Base-by-base conservation (phyloP, 2,329 filamentous ascomycete species). In the Colletotrichum gigasporum region DNA sequence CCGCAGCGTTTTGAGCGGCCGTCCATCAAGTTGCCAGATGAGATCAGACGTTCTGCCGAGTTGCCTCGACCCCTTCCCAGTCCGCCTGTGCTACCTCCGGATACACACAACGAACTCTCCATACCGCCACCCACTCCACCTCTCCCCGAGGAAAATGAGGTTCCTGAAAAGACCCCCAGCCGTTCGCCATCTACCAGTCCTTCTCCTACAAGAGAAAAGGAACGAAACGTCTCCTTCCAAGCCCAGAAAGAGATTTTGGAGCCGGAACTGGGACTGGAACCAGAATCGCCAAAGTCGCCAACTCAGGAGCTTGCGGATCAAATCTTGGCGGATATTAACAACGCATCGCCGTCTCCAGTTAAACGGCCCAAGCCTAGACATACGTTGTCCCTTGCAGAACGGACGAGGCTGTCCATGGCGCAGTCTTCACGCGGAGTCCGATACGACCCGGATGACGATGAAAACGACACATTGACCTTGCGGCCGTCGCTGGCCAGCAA, bases 361-460 rank as follows among this genome's bases (percentile, higher is more conserved):
- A 89, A 87, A 69, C 74, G 72, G 12, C 35, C 68, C 2, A 84
- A 80, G 61, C 77, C 80, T 0, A 81, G 86, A 0, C 86, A 87
- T 52, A 84, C 83, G 0, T 76, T 90, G 8, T 89, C 90, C 0
- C 83, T 96, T 0, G 85, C 90, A 4, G 93, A 96, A 72, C 90
- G 94, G 48, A 96, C 94, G 0, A 88, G 91, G 16, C 83, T 93
- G 56, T 94, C 92, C 16, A 95, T 97, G 89, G 87, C 90, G 0
- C 83, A 88, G 3, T 80, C 86, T 47, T 84, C 87, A 1, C 76
- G 75, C 14, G 55, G 56, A 18, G 54, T 71, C 69, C 34, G 54
- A 16, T 48, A 72, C 32, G 68, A 71, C 9, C 57, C 68, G 2
- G 67, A 70, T 11, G 68, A 71, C n/a, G 77, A 81, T 16, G 72